phyloP scores from a whole-genome alignment of 441 rosid genomes.

The Erysimum cheiri region DNA sequence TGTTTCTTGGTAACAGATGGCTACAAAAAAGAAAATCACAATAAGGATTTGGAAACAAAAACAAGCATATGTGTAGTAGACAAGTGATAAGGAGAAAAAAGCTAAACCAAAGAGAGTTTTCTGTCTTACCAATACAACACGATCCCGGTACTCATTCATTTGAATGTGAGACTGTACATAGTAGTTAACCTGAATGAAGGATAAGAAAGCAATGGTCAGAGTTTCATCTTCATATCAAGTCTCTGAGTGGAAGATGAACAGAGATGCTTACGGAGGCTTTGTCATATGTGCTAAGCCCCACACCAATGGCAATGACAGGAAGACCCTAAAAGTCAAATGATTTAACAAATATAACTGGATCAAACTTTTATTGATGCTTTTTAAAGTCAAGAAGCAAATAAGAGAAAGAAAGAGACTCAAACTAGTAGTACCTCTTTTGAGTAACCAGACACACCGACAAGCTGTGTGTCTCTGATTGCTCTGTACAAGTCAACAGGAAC shows the following conservation, averaged over 20 bases:
- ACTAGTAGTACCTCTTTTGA: conserved; percentile 61
- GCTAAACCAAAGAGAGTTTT: conserved; percentile 16
- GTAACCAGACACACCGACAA: conserved; percentile 68
- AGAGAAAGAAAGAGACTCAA: conserved; percentile 11
- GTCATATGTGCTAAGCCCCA: conserved; percentile 77
- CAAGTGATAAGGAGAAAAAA: not conserved
- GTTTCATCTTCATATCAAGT: conserved; percentile 20
- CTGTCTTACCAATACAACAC: conserved; percentile 61
- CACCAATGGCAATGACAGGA: conserved; percentile 76
- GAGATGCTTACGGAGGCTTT: conserved; percentile 66
- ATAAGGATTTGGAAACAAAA: not conserved
- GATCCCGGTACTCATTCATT: conserved; percentile 79
- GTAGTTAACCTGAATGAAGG: conserved; percentile 56
- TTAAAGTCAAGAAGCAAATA: not conserved
- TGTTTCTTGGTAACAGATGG: conserved; percentile 63
- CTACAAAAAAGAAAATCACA: conserved; percentile 42
- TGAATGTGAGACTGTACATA: conserved; percentile 84
- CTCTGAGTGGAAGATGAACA: conserved; percentile 8
- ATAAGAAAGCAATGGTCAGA: conserved; percentile 30
- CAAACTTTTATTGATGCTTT: conserved; percentile 19
- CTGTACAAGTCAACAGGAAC: conserved; percentile 64
- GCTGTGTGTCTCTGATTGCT: conserved; percentile 74
- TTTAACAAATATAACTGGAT: conserved; percentile 7
- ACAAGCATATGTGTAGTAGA: not conserved
- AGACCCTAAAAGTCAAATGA: conserved; percentile 54